A percentile compares a stretch with the other conserved stretches of the same genome.
phyloP scores from a whole-genome alignment of 2,329 filamentous ascomycete species.

The Rhynchosporium agropyri region DNA sequence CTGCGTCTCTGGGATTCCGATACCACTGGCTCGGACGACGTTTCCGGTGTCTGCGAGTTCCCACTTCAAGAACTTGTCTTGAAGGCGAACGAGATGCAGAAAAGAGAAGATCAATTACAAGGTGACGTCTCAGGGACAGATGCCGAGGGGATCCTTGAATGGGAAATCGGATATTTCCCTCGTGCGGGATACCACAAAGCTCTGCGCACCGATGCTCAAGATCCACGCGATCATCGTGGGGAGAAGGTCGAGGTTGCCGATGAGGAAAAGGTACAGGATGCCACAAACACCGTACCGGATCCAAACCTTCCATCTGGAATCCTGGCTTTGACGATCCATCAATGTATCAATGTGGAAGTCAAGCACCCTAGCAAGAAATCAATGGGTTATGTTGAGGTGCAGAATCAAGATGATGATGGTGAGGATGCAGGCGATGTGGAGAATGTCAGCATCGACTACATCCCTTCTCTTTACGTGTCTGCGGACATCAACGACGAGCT shows the following conservation, averaged over 20 bases:
- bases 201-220: conserved; percentile 27
- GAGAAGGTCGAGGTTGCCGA: conserved; percentile 26
- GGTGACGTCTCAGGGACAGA: conserved; percentile 31
- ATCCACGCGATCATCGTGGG: conserved; percentile 29
- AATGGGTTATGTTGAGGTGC: conserved; percentile 30
- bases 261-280: conserved; percentile 27
- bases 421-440: conserved; percentile 27
- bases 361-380: conserved; percentile 31
- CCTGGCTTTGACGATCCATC: conserved; percentile 30
- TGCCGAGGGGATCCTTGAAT: conserved; percentile 30
- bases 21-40: conserved; percentile 31
- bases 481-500: conserved; percentile 32
- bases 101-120: conserved; percentile 29
- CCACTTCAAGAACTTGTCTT: conserved; percentile 29
- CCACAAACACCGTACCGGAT: conserved; percentile 31
- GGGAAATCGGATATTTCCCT: conserved; percentile 33
- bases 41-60: conserved; percentile 31
- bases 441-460: conserved; percentile 29
- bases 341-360: conserved; percentile 31
- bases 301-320: conserved; percentile 31
- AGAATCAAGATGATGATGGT: conserved; percentile 30
- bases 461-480: conserved; percentile 30
- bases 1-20: conserved; percentile 31
- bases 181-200: conserved; percentile 28
- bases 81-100: conserved; percentile 32